Percentiles rank a stretch among this genome's conserved stretches.
phyloP scores from a whole-genome alignment of 331 rosid genomes.

The Quercus tomentella region DNA sequence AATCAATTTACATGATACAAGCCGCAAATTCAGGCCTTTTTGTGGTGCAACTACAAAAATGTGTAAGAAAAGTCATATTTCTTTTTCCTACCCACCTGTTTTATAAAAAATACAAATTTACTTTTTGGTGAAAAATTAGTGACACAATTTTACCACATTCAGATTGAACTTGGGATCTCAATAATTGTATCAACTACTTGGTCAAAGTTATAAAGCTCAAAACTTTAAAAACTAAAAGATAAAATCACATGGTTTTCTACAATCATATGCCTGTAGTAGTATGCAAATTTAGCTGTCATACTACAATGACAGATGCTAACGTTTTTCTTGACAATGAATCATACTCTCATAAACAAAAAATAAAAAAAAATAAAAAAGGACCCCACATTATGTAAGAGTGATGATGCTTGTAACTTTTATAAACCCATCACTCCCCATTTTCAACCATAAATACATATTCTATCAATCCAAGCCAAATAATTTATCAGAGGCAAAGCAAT shows the following conservation, averaged over 20 bases:
- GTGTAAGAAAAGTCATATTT: background rate
- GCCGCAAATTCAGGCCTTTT: background rate
- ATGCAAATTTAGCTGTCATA: constrained; percentile 17
- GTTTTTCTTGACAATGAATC: background rate
- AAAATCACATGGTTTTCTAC: constrained; percentile 9
- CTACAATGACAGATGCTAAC: constrained; percentile 7
- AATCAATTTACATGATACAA: constrained; percentile 3
- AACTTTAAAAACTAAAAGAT: too few species aligned
- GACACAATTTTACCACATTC: too few species aligned
- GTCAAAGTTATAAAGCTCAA: background rate
- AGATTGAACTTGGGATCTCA: too few species aligned
- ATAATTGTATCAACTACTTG: too few species aligned
- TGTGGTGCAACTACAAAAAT: background rate
- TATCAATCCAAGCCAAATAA: background rate
- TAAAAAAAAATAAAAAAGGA: background rate
- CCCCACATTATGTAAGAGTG: background rate
- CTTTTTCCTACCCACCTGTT: background rate
- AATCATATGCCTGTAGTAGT: background rate
- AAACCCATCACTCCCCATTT: background rate
- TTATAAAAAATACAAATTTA: too few species aligned
- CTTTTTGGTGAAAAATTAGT: background rate
- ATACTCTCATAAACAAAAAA: background rate
- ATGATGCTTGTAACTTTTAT: too few species aligned
- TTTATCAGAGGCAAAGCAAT: constrained; percentile 7
- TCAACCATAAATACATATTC: background rate